Percentiles rank a stretch among this genome's conserved stretches.
These are phyloP conservation scores for Talaromyces wortmannii DNA, from an alignment of 495 filamentous ascomycete species.

Conservation along the genomic window DNA sequence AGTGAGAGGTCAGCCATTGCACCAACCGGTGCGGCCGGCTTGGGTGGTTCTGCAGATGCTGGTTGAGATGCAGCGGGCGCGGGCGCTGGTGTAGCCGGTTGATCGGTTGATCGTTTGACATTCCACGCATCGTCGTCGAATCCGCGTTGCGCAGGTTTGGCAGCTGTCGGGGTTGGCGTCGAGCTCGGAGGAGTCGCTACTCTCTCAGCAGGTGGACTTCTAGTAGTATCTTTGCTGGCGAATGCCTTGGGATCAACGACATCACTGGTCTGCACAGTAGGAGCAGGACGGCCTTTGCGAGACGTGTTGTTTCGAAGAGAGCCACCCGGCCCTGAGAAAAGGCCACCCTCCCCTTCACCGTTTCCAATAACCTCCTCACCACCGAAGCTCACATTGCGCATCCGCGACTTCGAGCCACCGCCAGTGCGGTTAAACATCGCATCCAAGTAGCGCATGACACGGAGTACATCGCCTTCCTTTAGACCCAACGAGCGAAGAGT, in stretches of 20 bases:
- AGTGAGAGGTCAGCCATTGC: slow-evolving; percentile 75
- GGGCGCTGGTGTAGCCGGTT: slow-evolving; percentile 29
- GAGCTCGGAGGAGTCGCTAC: slow-evolving; percentile 25
- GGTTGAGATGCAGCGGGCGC: slow-evolving; percentile 18
- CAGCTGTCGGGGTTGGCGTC: slow-evolving; percentile 41
- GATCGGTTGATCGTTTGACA: slow-evolving; percentile 75
- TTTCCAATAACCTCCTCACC: slow-evolving; percentile 44
- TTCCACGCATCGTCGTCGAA: slow-evolving; percentile 99
- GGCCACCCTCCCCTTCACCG: slow-evolving; percentile 50
- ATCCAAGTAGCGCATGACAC: slow-evolving; percentile 87
- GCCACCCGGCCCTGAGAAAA: slow-evolving; percentile 90
- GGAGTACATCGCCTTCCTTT: slow-evolving; percentile 93
- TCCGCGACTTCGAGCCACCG: slow-evolving; percentile 40
- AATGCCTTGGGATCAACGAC: slow-evolving; percentile 84
- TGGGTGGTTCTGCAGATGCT: slow-evolving; percentile 25
- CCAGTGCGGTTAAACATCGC: slow-evolving; percentile 64
- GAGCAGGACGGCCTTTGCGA: slow-evolving; percentile 83
- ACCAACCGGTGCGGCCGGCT: slow-evolving; percentile 53
- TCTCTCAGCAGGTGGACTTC: slow-evolving; percentile 27
- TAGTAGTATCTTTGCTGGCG: slow-evolving; percentile 28
- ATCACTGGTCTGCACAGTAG: slow-evolving; percentile 75
- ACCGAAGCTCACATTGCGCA: slow-evolving; percentile 56
- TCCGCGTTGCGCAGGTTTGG: slow-evolving; percentile 47
- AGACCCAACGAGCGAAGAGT: slow-evolving; percentile 80
- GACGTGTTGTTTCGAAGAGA: slow-evolving; percentile 80